phyloP scores from a whole-genome alignment of 108 stramenopile genomes.

The Cyclotella distinguenda region DNA sequence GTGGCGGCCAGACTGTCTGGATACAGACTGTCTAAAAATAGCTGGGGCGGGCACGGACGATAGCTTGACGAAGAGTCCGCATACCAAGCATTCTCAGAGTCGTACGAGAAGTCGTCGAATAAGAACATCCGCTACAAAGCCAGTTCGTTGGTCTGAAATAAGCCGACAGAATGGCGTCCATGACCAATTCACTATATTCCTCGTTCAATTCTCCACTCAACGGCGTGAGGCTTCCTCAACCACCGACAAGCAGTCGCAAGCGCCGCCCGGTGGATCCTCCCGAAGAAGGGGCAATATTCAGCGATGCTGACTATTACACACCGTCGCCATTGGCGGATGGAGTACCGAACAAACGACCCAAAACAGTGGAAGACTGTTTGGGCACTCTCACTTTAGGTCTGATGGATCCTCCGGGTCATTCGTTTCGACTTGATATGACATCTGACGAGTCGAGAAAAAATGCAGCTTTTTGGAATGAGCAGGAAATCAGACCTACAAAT shows the following conservation, averaged over 20 bases:
- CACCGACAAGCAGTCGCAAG: background rate
- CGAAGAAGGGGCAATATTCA: background rate
- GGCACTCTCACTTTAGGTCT: conserved; percentile 4
- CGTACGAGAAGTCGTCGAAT: too few species aligned
- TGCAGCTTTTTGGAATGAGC: background rate
- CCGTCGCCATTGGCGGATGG: background rate
- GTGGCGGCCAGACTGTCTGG: too few species aligned
- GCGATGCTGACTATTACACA: background rate
- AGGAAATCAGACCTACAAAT: background rate
- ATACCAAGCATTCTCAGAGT: too few species aligned
- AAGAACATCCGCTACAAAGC: too few species aligned
- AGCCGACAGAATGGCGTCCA: conserved; percentile 7
- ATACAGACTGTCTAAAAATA: too few species aligned
- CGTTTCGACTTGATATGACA: background rate
- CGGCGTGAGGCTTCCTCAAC: background rate
- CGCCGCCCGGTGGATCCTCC: conserved; percentile 23
- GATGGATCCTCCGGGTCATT: conserved; percentile 22
- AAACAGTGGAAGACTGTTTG: conserved; percentile 1
- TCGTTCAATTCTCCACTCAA: background rate
- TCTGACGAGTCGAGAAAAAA: background rate
- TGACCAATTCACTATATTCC: conserved; percentile 8
- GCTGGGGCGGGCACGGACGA: too few species aligned
- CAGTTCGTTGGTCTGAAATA: too few species aligned
- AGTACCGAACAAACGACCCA: background rate
- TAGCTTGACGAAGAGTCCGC: too few species aligned